Evolutionary conservation across 805 yeast genomes (phyloP), one percentile per base, ranked within the genome.

Genomic region (Kregervanrija pseudodelftensis): DNA sequence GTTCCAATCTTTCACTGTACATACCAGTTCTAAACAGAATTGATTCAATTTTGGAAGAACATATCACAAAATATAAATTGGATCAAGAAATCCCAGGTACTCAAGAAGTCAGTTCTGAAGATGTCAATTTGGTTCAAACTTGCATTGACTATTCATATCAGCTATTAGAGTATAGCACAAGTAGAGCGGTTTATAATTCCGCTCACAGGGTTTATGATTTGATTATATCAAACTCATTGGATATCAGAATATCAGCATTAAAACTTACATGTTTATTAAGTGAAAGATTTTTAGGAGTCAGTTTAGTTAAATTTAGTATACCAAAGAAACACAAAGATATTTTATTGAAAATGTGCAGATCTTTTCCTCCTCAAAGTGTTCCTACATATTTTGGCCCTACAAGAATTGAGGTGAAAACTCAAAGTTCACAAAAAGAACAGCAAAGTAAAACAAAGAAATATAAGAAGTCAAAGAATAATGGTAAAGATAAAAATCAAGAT

Each of bases 21-120:
- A 76, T 85, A 30, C 74, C 82, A 0, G 78, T 86, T 1, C 67
- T 91, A 53, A 84, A 88, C 60, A 70, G 82, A 53, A 78, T 90
- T 56, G 96, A 90, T 58, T 72, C 68, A 11, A 71, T 86, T 7
- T 65, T 86, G 43, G 84, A 79, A 42, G 53, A 56, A 3, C 66
- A 74, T 16, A 73, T 84, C 12, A 64, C 64, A 8, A 77, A 77
- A 48, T 83, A 86, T 55, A 68, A 65, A 32, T 61, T 80, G 43
- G 71, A 67, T 33, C 68, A 69, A 11, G 73, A 72, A 14, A 54
- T 63, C 42, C 73, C 78, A 4, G 70, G 63, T 37, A 70, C 85
- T 14, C 64, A 63, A 28, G 67, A 66, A 12, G 68, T 85, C 45
- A 56, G 64, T 0, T 43, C 48, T 0, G 60, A 60, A 0, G 93